These are phyloP conservation scores for Diaporthe batatas DNA, from an alignment of 2,329 filamentous ascomycete genomes.

Conservation along the genomic window DNA sequence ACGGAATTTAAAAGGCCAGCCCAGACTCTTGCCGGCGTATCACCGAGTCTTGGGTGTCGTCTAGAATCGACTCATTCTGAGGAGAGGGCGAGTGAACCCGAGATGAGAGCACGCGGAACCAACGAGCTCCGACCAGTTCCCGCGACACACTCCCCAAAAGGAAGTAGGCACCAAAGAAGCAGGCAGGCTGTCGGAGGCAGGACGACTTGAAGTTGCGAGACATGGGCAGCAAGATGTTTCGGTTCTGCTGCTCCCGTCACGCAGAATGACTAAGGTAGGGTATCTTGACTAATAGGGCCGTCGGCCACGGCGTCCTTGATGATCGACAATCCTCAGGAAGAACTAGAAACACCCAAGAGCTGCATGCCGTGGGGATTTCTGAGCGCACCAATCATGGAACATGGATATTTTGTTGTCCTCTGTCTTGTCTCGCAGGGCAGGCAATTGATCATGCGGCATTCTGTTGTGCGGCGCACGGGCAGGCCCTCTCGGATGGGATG, in stretches of 20 bases:
- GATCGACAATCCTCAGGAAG: constrained; percentile 6
- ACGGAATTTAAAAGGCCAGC: too few relatives aligned
- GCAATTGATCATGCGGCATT: background rate
- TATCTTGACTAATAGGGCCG: background rate
- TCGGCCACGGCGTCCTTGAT: background rate
- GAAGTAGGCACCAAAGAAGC: too few relatives aligned
- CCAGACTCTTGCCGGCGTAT: background rate
- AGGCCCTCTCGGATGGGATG: too few relatives aligned
- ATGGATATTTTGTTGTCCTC: too few relatives aligned
- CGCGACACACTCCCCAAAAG: too few relatives aligned
- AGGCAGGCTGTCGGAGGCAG: too few relatives aligned
- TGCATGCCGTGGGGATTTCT: background rate
- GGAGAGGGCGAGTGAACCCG: background rate
- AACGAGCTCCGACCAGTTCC: background rate
- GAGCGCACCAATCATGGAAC: background rate
- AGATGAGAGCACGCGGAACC: constrained; percentile 12
- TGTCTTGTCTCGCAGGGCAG: background rate
- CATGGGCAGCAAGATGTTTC: too few relatives aligned
- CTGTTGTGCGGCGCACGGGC: background rate
- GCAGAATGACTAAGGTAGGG: constrained; percentile 18
- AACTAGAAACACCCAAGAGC: constrained; percentile 17
- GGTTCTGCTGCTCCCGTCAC: too few relatives aligned
- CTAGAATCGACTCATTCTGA: background rate
- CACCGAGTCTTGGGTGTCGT: too few relatives aligned
- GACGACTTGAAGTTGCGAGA: background rate